Conservation (phyloP, 306 rosid species). For the Fragaria vesca region DNA sequence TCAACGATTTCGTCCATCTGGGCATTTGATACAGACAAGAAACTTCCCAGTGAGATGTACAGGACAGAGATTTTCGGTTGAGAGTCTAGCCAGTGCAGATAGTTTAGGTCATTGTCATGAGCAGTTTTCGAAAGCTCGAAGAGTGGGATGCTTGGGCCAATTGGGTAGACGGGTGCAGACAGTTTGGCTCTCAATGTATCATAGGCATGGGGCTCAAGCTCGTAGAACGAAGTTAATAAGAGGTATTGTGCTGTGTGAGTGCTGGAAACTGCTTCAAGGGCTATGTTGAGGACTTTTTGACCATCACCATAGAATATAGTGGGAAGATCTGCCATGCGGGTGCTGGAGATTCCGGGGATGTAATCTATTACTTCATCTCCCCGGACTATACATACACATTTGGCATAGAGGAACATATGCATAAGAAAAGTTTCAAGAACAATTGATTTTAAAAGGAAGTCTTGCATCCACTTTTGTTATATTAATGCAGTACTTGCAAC, state of each 20-base stretch:
- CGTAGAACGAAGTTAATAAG: constrained; percentile 34
- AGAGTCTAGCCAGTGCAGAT: constrained; percentile 41
- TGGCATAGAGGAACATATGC: not conserved
- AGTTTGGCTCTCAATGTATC: constrained; percentile 28
- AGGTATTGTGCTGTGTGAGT: constrained; percentile 37
- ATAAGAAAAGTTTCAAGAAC: too few species aligned
- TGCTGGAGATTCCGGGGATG: constrained; percentile 45
- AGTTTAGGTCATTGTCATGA: not conserved
- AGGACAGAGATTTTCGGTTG: constrained; percentile 41
- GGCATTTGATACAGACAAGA: constrained; percentile 27
- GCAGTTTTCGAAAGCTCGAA: not conserved
- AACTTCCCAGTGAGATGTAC: constrained; percentile 48
- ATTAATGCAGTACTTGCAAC: too few species aligned
- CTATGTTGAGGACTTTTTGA: not conserved
- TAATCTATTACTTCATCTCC: constrained; percentile 42
- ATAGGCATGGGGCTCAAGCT: constrained; percentile 41
- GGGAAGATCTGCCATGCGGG: constrained; percentile 38
- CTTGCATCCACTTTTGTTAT: too few species aligned
- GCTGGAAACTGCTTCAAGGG: constrained; percentile 12
- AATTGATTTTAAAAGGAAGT: too few species aligned
- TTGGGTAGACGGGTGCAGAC: constrained; percentile 29
- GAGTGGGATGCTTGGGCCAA: constrained; percentile 42
- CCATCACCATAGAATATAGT: constrained; percentile 3
- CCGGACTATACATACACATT: constrained; percentile 11
- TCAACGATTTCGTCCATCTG: constrained; percentile 38